These are phyloP conservation scores for Pharus latifolius DNA, from an alignment of 176 grass and related monocot genomes.

Conservation along the genomic window DNA sequence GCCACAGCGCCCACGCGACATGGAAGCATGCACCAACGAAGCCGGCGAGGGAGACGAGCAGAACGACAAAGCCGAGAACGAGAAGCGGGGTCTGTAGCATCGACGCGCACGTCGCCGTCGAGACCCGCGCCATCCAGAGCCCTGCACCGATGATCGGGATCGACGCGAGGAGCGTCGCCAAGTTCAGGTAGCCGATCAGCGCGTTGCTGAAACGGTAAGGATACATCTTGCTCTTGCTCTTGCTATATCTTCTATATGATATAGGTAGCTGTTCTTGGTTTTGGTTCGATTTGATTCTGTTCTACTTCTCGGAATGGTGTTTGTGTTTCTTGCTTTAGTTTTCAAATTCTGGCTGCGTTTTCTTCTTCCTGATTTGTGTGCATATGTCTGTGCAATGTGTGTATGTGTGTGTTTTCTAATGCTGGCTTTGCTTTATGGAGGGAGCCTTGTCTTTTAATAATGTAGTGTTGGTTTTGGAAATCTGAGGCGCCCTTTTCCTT, in stretches of 20 bases:
- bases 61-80: conserved; percentile 53
- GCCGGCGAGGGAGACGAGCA: conserved; percentile 72
- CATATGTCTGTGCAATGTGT: conserved; percentile 18
- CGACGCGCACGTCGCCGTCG: conserved; percentile 51
- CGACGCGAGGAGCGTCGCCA: conserved; percentile 68
- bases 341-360: neutral
- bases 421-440: conserved; percentile 33
- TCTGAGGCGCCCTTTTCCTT: neutral
- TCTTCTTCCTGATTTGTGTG: conserved; percentile 28
- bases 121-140: conserved; percentile 70
- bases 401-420: conserved; percentile 32
- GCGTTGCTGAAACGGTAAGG: conserved; percentile 68
- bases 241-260: conserved; percentile 23
- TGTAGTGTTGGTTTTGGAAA: conserved; percentile 27
- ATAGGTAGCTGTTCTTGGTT: conserved; percentile 18
- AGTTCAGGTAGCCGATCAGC: conserved; percentile 77
- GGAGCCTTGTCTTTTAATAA: conserved; percentile 38
- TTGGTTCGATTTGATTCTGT: conserved; percentile 26
- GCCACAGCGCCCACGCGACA: conserved; percentile 77
- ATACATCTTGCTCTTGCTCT: conserved; percentile 30
- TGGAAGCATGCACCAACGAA: conserved; percentile 96
- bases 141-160: conserved; percentile 79
- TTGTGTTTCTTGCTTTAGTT: conserved; percentile 23
- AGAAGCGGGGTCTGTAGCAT: conserved; percentile 85
- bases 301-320: conserved; percentile 16